Percentiles rank a stretch among this genome's conserved stretches.
phyloP scores from a whole-genome alignment of 2,329 filamentous ascomycete species.

The Chaetomiaceae sp. region DNA sequence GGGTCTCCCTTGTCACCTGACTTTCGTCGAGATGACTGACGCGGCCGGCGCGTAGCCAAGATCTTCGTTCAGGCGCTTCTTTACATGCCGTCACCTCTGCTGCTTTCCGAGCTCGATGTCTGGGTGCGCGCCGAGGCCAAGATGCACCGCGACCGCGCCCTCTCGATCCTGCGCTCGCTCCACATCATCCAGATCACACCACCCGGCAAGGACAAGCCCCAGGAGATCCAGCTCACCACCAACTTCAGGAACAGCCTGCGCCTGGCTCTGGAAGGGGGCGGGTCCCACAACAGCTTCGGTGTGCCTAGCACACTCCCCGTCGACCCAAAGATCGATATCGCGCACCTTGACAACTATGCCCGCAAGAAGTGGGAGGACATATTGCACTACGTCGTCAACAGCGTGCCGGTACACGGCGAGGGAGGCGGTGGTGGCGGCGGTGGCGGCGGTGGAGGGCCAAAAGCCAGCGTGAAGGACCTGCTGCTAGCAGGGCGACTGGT shows the following conservation, averaged over 20 bases:
- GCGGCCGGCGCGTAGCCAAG: conserved; percentile 57
- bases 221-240: conserved; percentile 68
- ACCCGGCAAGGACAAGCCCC: conserved; percentile 54
- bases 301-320: conserved; percentile 66
- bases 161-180: conserved; percentile 75
- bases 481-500: conserved; percentile 77
- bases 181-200: conserved; percentile 70
- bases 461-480: conserved; percentile 76
- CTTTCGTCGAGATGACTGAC: neutral
- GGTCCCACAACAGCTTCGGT: conserved; percentile 82
- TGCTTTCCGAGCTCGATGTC: conserved; percentile 71
- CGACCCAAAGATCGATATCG: conserved; percentile 57
- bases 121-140: conserved; percentile 69
- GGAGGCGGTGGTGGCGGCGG: conserved; percentile 36
- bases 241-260: conserved; percentile 81
- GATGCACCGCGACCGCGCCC: conserved; percentile 73
- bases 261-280: conserved; percentile 80
- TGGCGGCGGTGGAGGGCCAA: conserved; percentile 52
- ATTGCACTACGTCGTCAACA: conserved; percentile 87
- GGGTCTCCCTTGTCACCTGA: neutral
- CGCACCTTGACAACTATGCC: conserved; percentile 78
- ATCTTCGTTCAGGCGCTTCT: conserved; percentile 92
- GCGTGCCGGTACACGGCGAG: conserved; percentile 47
- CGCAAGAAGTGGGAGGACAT: conserved; percentile 92
- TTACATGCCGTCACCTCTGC: conserved; percentile 78